A percentile compares a stretch with the other conserved stretches of the same genome.
phyloP scores from a whole-genome alignment of 176 grass and related monocot genomes.

The Raddia distichophylla region DNA sequence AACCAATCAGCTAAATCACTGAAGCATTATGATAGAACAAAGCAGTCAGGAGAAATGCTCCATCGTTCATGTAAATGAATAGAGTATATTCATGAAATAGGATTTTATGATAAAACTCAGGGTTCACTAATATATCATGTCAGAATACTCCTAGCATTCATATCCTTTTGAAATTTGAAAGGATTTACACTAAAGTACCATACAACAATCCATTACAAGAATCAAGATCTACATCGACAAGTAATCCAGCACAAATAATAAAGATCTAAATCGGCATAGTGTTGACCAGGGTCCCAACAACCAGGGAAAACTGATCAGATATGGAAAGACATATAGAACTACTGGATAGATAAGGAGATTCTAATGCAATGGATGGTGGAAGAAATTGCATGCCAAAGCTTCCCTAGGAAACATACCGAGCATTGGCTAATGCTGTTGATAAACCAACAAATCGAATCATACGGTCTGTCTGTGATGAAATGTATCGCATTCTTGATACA shows the following conservation, averaged over 20 bases:
- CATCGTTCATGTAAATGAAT: neutral
- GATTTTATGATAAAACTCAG: slow-evolving; percentile 16
- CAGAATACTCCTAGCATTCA: neutral
- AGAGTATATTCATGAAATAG: neutral
- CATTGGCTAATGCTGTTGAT: slow-evolving; percentile 99
- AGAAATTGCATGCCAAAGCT: slow-evolving; percentile 17
- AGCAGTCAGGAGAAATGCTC: slow-evolving; percentile 8
- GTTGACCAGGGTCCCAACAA: slow-evolving; percentile 15
- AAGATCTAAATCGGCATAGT: neutral
- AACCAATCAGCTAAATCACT: slow-evolving; percentile 95
- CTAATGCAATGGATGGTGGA: neutral
- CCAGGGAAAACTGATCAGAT: neutral
- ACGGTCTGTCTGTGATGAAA: slow-evolving; percentile 89
- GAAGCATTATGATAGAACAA: slow-evolving; percentile 36
- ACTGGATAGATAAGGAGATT: slow-evolving; percentile 3
- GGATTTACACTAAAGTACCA: neutral
- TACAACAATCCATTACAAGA: neutral
- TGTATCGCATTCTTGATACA: slow-evolving; percentile 99
- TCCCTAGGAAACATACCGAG: slow-evolving; percentile 48
- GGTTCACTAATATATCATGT: slow-evolving; percentile 12
- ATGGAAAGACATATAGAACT: neutral
- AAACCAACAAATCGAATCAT: slow-evolving; percentile 93
- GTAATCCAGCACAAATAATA: neutral
- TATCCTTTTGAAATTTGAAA: neutral
- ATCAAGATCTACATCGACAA: neutral